Base-by-base conservation (phyloP, 441 rosid genomes). In the Mallotus japonicus region DNA sequence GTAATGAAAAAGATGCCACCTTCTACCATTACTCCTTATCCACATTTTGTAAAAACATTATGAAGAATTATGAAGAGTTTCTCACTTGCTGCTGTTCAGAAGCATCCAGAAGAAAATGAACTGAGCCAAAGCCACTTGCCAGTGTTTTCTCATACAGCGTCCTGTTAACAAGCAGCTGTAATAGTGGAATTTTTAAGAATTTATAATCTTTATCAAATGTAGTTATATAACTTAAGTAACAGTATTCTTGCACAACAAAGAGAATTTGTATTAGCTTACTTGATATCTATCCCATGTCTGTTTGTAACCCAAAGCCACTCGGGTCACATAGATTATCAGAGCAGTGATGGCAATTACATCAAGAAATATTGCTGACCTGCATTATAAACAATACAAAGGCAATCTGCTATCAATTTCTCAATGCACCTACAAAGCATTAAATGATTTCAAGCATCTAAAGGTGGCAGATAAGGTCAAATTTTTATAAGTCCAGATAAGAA, bases 281-380 rank as follows among this genome's bases (percentile, higher is more conserved):
- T 95, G 97, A 83, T 95, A 95, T 74, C 99, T 87, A 72, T 95
- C 99, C 95, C 97, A 89, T 51, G 99, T 95, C 83, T 95, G 99
- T 78, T 95, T 92, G 87, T 95, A 95, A 77, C 97, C 99, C 86
- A 95, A 84, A 74, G 83, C 93, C 82, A 92, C 95, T 4, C 99
- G 99, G 70, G 85, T 82, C 70, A 85, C 90, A 77, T 85, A 91
- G 73, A 95, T 84, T 83, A 95, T 82, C 60, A 92, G 90, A 68
- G 97, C 99, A 75, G 88, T 80, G 73, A 87, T 55, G 50, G 97
- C 97, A 73, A 95, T 70, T 72, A 86, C 97, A 75, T 95, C 99
- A 78, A 95, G 93, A 84, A 88, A 76, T 72, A 95, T 76, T 67
- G 99, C 97, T 62, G 99, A 92, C 75, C 99, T 95, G 86, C 76